Conservation (phyloP, 768 basidiomycete species). For the Lentinula raphanica region DNA sequence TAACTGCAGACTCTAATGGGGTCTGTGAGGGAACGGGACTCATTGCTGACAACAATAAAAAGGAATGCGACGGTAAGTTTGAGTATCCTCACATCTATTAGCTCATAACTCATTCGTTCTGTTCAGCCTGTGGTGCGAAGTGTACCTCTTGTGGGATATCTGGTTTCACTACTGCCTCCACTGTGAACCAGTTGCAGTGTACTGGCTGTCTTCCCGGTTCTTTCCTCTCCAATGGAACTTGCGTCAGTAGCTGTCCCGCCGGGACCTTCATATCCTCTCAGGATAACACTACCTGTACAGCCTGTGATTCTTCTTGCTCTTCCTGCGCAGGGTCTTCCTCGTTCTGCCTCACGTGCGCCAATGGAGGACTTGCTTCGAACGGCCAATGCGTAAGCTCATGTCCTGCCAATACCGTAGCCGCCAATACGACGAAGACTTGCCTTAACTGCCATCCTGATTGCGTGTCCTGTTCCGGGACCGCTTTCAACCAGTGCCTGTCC, state of each 20-base stretch:
- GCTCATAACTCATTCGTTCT: slow-evolving; percentile 1
- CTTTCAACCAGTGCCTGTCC: slow-evolving; percentile 73
- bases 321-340: slow-evolving; percentile 64
- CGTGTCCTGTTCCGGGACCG: slow-evolving; percentile 71
- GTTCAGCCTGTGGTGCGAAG: slow-evolving; percentile 72
- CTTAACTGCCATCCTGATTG: slow-evolving; percentile 83
- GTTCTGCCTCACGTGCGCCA: slow-evolving; percentile 71
- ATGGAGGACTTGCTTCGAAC: slow-evolving; percentile 57
- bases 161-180: slow-evolving; percentile 65
- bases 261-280: slow-evolving; percentile 68
- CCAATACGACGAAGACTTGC: slow-evolving; percentile 31
- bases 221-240: slow-evolving; percentile 65
- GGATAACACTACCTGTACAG: slow-evolving; percentile 73
- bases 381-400: slow-evolving; percentile 77
- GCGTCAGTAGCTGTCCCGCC: slow-evolving; percentile 64
- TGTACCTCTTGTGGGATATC: slow-evolving; percentile 76
- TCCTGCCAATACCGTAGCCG: slow-evolving; percentile 64
- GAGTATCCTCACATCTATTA: background rate
- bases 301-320: slow-evolving; percentile 69
- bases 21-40: slow-evolving; percentile 67
- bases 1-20: slow-evolving; percentile 58
- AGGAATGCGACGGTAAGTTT: slow-evolving; percentile 76
- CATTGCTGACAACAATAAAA: slow-evolving; percentile 77
- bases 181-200: slow-evolving; percentile 61
- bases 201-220: slow-evolving; percentile 75